These are phyloP conservation scores for Nicotiana paniculata DNA, from an alignment of 257 asterid genomes.

Conservation along the genomic window DNA sequence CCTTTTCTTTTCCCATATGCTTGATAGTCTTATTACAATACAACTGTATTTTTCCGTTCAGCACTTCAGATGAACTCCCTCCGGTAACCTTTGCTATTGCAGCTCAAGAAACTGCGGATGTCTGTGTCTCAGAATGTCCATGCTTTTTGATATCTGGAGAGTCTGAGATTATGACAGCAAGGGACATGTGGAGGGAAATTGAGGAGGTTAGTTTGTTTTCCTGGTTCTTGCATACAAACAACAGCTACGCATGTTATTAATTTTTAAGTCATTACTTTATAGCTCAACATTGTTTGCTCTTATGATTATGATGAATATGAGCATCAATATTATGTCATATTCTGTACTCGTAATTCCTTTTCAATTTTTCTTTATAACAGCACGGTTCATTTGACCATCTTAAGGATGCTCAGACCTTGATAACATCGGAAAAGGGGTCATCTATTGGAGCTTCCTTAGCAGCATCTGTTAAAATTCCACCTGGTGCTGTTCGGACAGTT, in stretches of 20 bases:
- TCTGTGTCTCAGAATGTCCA: slow-evolving; percentile 82
- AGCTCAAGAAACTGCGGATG: slow-evolving; percentile 60
- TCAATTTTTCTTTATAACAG: slow-evolving; percentile 31
- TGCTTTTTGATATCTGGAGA: slow-evolving; percentile 73
- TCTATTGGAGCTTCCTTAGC: slow-evolving; percentile 84
- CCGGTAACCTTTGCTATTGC: slow-evolving; percentile 78
- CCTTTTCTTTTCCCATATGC: too few species aligned
- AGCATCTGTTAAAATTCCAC: slow-evolving; percentile 70
- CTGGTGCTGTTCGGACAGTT: slow-evolving; percentile 52
- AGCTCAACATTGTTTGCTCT: neutral
- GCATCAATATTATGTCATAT: neutral
- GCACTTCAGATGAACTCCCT: slow-evolving; percentile 69
- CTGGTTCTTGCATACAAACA: slow-evolving; percentile 9
- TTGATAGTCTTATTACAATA: neutral
- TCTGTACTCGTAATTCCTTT: neutral
- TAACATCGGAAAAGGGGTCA: slow-evolving; percentile 73
- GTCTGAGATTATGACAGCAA: slow-evolving; percentile 62
- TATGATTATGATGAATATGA: slow-evolving; percentile 4
- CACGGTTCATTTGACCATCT: slow-evolving; percentile 83
- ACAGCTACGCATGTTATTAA: neutral
- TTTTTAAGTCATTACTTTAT: neutral
- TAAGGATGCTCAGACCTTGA: slow-evolving; percentile 46
- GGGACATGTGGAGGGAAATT: slow-evolving; percentile 89
- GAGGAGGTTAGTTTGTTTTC: slow-evolving; percentile 51
- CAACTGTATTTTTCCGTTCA: slow-evolving; percentile 21